Conservation (phyloP, 306 rosid genomes). For the Acacia acuminata region DNA sequence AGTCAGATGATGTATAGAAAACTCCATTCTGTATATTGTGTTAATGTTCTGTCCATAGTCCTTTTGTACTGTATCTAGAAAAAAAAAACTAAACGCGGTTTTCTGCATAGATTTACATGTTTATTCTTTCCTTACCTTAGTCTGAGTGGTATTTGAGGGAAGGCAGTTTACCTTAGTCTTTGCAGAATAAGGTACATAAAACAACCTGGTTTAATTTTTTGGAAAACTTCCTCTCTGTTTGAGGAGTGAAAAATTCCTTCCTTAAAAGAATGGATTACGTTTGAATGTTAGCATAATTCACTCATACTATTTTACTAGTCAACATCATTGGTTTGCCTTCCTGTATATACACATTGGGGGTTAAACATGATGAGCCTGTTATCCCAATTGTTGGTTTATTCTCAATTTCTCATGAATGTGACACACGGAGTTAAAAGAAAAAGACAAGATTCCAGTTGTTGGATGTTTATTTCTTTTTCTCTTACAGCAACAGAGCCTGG, state of each 20-base stretch:
- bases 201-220: slow-evolving; percentile 21
- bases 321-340: slow-evolving; percentile 22
- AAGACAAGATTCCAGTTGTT: slow-evolving; percentile 31
- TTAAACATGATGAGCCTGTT: slow-evolving; percentile 11
- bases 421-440: slow-evolving; percentile 21
- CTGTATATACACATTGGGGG: slow-evolving; percentile 6
- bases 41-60: slow-evolving; percentile 36
- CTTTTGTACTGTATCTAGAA: slow-evolving; percentile 24
- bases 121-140: slow-evolving; percentile 2
- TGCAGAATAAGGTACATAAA: slow-evolving; percentile 12
- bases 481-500: slow-evolving; percentile 28
- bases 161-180: slow-evolving; percentile 16
- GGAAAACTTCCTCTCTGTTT: slow-evolving; percentile 7
- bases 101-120: slow-evolving; percentile 19
- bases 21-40: slow-evolving; percentile 39
- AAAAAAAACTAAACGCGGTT: slow-evolving; percentile 20
- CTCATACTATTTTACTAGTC: background rate
- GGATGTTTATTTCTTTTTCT: slow-evolving; percentile 23
- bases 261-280: background rate
- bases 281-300: slow-evolving; percentile 31
- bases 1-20: slow-evolving; percentile 22
- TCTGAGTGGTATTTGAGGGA: slow-evolving; percentile 34
- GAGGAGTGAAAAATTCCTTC: slow-evolving; percentile 29
- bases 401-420: slow-evolving; percentile 20
- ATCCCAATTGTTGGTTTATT: slow-evolving; percentile 24